phyloP scores from a whole-genome alignment of 495 filamentous ascomycete genomes.

The Talaromyces adpressus region DNA sequence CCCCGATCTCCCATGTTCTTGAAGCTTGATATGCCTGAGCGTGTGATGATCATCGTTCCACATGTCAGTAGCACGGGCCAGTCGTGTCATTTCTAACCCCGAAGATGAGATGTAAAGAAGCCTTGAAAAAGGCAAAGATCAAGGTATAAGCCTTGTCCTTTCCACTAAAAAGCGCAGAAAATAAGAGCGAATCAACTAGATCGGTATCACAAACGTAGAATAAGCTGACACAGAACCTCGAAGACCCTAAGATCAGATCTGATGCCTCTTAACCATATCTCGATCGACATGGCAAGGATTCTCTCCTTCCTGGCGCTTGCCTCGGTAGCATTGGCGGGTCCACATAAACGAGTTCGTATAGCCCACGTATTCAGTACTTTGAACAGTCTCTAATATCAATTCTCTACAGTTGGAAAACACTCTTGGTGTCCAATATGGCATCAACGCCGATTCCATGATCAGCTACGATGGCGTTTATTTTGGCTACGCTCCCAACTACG shows the following conservation, averaged over 20 bases:
- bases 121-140: not conserved
- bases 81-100: not conserved
- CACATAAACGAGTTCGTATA: not conserved
- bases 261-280: not conserved
- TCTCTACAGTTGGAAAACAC: not conserved
- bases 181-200: not conserved
- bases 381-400: not conserved
- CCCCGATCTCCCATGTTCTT: not conserved
- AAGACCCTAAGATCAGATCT: not conserved
- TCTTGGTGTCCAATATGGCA: not conserved
- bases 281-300: not conserved
- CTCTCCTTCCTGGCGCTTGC: not conserved
- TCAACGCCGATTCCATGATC: conserved; percentile 4
- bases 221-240: not conserved
- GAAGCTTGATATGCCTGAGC: not conserved
- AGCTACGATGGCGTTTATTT: not conserved
- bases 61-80: not conserved
- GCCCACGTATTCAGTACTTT: no score
- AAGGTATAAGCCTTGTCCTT: not conserved
- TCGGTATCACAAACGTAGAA: not conserved
- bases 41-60: not conserved
- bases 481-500: not conserved
- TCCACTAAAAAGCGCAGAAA: not conserved
- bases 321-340: not conserved
- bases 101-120: not conserved